A percentile compares a stretch with the other conserved stretches of the same genome.
Evolutionary conservation across 805 yeast genomes (phyloP).

Genomic region (Metschnikowia kofuensis): DNA sequence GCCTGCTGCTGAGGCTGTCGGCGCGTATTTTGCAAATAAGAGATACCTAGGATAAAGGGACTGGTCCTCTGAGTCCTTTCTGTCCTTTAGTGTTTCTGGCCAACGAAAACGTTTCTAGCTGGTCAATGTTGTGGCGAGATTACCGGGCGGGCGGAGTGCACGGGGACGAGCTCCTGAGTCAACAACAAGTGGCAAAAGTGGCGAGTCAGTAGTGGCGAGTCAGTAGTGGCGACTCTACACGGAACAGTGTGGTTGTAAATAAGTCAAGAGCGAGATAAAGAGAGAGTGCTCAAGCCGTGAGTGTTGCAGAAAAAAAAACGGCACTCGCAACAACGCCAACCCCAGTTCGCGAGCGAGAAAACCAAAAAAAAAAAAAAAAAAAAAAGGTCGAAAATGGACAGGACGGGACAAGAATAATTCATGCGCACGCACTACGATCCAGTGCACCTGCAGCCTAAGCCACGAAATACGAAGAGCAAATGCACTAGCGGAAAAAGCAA

Average conservation of each 20-base stretch:
- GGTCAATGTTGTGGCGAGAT: too few relatives aligned
- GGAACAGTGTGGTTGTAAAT: background rate
- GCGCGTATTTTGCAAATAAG: background rate
- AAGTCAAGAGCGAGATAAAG: background rate
- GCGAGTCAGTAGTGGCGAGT: background rate
- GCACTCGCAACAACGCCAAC: constrained; percentile 1
- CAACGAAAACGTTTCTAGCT: too few relatives aligned
- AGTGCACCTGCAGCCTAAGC: constrained; percentile 14
- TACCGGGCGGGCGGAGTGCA: background rate
- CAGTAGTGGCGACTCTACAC: constrained; percentile 2
- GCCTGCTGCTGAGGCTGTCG: background rate
- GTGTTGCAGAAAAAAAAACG: background rate
- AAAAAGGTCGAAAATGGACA: background rate
- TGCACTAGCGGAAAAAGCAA: constrained; percentile 6
- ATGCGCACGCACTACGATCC: constrained; percentile 12
- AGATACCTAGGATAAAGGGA: too few relatives aligned
- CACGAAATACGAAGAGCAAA: constrained; percentile 13
- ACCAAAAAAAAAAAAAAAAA: constrained; percentile 4
- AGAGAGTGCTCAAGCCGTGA: background rate
- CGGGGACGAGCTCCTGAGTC: background rate
- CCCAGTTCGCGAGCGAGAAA: constrained; percentile 12
- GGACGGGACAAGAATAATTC: constrained; percentile 9
- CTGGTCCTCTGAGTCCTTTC: too few relatives aligned
- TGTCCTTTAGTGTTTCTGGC: too few relatives aligned
- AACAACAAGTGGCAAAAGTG: background rate